These are phyloP conservation scores for Hymenoscyphus fraxineus DNA, from an alignment of 2,329 filamentous ascomycete species.

Conservation along the genomic window DNA sequence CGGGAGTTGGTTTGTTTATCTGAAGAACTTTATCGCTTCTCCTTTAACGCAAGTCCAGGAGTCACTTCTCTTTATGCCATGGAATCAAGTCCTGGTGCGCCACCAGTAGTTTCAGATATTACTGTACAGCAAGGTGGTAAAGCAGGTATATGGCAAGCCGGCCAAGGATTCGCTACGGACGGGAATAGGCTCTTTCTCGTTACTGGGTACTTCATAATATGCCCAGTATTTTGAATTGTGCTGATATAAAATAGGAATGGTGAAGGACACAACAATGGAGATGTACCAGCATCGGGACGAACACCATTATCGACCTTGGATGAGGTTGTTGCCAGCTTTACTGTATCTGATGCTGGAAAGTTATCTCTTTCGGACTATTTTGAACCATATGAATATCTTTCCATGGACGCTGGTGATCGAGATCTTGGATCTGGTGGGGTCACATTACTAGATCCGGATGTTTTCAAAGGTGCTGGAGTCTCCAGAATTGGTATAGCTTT, in stretches of 20 bases:
- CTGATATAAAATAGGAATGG: slow-evolving; percentile 33
- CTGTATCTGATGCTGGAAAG: slow-evolving; percentile 40
- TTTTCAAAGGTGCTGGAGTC: slow-evolving; percentile 43
- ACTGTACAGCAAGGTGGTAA: slow-evolving; percentile 38
- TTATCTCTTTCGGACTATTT: slow-evolving; percentile 50
- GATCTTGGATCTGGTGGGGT: slow-evolving; percentile 46
- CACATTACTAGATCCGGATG: slow-evolving; percentile 41
- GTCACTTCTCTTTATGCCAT: slow-evolving; percentile 40
- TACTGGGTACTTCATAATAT: slow-evolving; percentile 25
- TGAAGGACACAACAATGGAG: slow-evolving; percentile 35
- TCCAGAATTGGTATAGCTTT: slow-evolving; percentile 47
- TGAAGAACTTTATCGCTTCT: neutral
- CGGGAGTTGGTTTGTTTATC: slow-evolving; percentile 25
- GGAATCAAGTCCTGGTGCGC: slow-evolving; percentile 40
- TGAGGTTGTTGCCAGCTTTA: slow-evolving; percentile 45
- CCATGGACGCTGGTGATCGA: slow-evolving; percentile 47
- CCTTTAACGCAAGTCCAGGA: slow-evolving; percentile 15
- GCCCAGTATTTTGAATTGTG: slow-evolving; percentile 17
- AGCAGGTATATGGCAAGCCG: slow-evolving; percentile 38
- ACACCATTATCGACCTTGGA: slow-evolving; percentile 39
- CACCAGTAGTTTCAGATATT: slow-evolving; percentile 32
- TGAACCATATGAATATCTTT: slow-evolving; percentile 50
- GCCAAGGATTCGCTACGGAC: slow-evolving; percentile 37
- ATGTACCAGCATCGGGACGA: slow-evolving; percentile 36
- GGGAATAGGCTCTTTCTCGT: slow-evolving; percentile 33